Conservation (phyloP, 2,329 filamentous ascomycete species). For the Arthrobotrys megalospora region DNA sequence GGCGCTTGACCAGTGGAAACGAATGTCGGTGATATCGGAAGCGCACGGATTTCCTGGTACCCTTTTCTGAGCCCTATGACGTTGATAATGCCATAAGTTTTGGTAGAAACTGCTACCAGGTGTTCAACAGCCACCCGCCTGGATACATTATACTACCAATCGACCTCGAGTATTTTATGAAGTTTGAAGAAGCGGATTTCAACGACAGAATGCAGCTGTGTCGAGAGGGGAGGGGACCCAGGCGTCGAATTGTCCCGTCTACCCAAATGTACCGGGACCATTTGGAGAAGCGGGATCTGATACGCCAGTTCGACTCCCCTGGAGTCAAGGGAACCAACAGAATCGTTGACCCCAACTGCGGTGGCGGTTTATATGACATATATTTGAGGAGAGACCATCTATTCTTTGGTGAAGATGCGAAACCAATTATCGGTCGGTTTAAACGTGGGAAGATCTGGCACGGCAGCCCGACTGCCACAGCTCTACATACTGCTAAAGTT, state of each 20-base stretch:
- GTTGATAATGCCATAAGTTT: too few relatives aligned
- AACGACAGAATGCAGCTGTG: neutral
- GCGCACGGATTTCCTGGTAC: too few relatives aligned
- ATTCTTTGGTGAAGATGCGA: neutral
- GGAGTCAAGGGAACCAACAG: too few relatives aligned
- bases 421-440: neutral
- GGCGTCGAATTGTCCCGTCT: neutral
- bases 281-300: neutral
- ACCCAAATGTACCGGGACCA: conserved; percentile 12
- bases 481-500: conserved; percentile 14
- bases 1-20: too few relatives aligned
- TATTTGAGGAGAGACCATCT: neutral
- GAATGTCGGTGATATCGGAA: too few relatives aligned
- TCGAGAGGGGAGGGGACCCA: neutral
- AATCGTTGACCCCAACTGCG: neutral
- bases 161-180: neutral
- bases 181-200: conserved; percentile 8
- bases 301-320: too few relatives aligned
- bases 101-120: too few relatives aligned
- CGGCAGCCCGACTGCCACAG: conserved; percentile 27
- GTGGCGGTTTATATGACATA: neutral
- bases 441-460: neutral
- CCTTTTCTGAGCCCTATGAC: too few relatives aligned
- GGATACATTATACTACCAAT: neutral
- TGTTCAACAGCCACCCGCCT: neutral